Evolutionary conservation across 2,329 filamentous ascomycete species (phyloP), one percentile per base, ranked within the genome.

Genomic region (Colletotrichum gloeosporioides): DNA sequence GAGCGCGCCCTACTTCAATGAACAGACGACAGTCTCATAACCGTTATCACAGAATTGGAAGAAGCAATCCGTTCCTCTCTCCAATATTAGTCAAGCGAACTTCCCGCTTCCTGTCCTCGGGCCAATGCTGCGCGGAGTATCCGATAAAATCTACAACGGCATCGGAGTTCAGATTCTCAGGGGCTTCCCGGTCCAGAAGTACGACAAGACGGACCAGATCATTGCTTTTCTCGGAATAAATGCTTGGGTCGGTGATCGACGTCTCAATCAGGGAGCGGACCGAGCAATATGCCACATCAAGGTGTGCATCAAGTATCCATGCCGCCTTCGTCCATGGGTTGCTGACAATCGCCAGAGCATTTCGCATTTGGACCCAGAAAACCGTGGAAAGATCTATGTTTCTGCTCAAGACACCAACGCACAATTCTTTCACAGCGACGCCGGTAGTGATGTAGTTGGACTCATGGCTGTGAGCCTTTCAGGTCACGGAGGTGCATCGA

Each of bases 21-120:
- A n/a, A 0, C 39, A 49, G 18, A 49, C 39, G 39, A 0, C 3
- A 44, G 0, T 12, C 18, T 49, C 9, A 49, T 49, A 1, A 9
- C 18, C 0, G 18, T 49, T 0, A 0, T 0, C 39, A 10, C 18
- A 49, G 39, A 0, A 49, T 49, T 49, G 39, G 18, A 49, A 49
- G 18, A 12, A 7, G 18, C 39, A n/a, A n/a, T 49, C 18, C 9
- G 9, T 49, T 49, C 18, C 0, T n/a, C 39, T 49, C 0, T 7
- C 39, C 9, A n/a, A 0, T n/a, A n/a, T 49, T n/a, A n/a, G 9
- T 49, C 39, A 0, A 49, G 0, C 39, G 5, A 49, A 49, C 3
- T 49, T 49, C 0, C 5, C 0, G 18, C 39, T 49, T 49, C 39
- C 18, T 0, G 0, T n/a, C 39, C 39, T 49, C 3, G 39, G 39